Evolutionary conservation across 768 basidiomycete species (phyloP).

Genomic region (Kwoniella dendrophila): DNA sequence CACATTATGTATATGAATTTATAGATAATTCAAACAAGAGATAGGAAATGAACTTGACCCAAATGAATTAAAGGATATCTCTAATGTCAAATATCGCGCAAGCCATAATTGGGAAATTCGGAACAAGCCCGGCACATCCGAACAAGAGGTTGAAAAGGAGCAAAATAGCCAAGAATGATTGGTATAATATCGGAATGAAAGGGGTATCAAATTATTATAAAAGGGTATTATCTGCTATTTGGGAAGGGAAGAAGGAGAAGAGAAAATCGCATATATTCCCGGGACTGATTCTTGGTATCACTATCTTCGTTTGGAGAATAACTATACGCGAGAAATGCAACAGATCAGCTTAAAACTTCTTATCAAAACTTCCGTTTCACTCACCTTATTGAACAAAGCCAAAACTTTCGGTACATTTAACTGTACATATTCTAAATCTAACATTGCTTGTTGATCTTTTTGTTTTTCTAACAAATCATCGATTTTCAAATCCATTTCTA

Average conservation of each 20-base stretch:
- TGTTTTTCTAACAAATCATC: constrained; percentile 99
- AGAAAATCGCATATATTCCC: not conserved
- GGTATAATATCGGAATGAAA: too few species aligned
- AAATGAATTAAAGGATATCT: too few species aligned
- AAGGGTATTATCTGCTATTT: too few species aligned
- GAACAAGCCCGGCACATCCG: not conserved
- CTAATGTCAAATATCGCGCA: too few species aligned
- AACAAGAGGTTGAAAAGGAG: not conserved
- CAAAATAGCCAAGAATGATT: not conserved
- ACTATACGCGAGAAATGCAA: too few species aligned
- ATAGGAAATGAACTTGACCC: too few species aligned
- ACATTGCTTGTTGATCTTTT: constrained; percentile 95
- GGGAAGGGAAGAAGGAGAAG: not conserved
- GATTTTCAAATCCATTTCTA: constrained; percentile 99
- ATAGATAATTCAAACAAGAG: too few species aligned
- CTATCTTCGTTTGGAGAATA: constrained; percentile 42
- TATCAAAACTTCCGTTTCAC: not conserved
- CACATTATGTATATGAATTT: too few species aligned
- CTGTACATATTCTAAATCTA: constrained; percentile 97
- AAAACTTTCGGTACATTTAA: constrained; percentile 94
- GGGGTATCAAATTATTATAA: too few species aligned
- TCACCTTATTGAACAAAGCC: constrained; percentile 85
- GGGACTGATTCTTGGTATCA: not conserved
- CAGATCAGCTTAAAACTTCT: not conserved
- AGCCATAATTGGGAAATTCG: too few species aligned